Percentiles rank a stretch among this genome's conserved stretches.
phyloP scores from a whole-genome alignment of 2,329 filamentous ascomycete genomes.

The Scolecobasidium constrictum region DNA sequence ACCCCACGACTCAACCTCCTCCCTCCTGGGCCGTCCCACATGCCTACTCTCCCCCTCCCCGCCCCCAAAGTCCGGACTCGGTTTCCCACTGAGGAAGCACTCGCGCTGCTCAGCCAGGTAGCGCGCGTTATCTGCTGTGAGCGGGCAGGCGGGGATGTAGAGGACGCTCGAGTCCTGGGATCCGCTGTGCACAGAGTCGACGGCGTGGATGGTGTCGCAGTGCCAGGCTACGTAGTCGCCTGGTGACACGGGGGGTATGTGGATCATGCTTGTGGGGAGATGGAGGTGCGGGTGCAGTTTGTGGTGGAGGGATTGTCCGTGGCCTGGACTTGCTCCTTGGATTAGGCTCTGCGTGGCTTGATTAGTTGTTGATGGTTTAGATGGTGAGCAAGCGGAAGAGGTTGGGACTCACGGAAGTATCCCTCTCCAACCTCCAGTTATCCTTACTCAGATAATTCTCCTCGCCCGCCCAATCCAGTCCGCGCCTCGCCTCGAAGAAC shows the following conservation, averaged over 20 bases:
- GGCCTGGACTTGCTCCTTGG: constrained; percentile 59
- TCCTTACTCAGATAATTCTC: constrained; percentile 33
- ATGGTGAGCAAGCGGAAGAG: background rate
- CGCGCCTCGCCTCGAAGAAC: constrained; percentile 56
- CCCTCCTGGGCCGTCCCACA: constrained; percentile 27
- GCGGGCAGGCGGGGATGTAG: constrained; percentile 79
- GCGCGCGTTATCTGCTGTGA: constrained; percentile 61
- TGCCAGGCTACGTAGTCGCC: constrained; percentile 74
- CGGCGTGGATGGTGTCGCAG: constrained; percentile 70
- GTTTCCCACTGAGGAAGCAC: constrained; percentile 53
- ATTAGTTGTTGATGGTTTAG: constrained; percentile 29
- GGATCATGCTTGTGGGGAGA: constrained; percentile 58
- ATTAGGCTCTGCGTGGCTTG: constrained; percentile 44
- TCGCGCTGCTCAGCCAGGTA: constrained; percentile 48
- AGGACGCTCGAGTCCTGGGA: constrained; percentile 67
- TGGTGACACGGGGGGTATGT: constrained; percentile 55
- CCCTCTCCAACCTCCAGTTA: constrained; percentile 50
- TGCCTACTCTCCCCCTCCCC: constrained; percentile 53
- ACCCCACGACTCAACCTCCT: constrained; percentile 28
- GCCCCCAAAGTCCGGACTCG: constrained; percentile 38
- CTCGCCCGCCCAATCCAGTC: constrained; percentile 24
- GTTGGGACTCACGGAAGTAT: constrained; percentile 7
- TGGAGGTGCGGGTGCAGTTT: constrained; percentile 60
- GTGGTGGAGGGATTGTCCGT: constrained; percentile 56
- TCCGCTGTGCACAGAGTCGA: constrained; percentile 69